Evolutionary conservation across 2,329 filamentous ascomycete genomes (phyloP).

Genomic region (Rhexocercosporidium sp.): DNA sequence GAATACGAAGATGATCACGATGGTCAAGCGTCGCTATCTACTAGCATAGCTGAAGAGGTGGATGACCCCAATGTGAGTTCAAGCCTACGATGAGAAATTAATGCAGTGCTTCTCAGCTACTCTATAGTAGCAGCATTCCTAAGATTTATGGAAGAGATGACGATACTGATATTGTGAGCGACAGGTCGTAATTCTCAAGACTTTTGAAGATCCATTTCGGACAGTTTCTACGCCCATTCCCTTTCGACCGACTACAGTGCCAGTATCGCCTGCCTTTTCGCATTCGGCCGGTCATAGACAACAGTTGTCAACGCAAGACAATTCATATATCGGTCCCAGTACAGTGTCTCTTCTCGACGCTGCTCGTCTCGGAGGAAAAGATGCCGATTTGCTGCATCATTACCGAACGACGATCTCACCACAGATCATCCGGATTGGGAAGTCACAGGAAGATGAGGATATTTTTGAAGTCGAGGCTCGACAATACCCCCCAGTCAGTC

Average conservation of each 20-base stretch:
- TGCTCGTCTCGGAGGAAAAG: constrained; percentile 16
- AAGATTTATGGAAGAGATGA: background rate
- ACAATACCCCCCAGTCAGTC: constrained; percentile 50
- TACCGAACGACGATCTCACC: constrained; percentile 39
- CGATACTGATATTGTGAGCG: background rate
- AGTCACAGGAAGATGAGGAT: constrained; percentile 41
- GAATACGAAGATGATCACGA: background rate
- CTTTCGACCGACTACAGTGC: background rate
- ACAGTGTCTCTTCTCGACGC: constrained; percentile 6
- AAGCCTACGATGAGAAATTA: too few species aligned
- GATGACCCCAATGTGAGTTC: constrained; percentile 5
- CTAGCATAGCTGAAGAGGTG: background rate
- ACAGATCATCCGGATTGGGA: constrained; percentile 30
- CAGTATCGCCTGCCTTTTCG: constrained; percentile 11
- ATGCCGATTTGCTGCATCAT: constrained; percentile 31
- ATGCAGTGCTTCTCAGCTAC: too few species aligned
- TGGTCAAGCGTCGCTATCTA: background rate
- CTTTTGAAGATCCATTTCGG: constrained; percentile 23
- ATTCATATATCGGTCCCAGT: background rate
- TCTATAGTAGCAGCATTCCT: too few species aligned
- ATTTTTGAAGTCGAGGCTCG: constrained; percentile 53
- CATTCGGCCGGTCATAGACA: background rate
- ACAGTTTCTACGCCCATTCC: constrained; percentile 2
- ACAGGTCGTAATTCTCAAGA: constrained; percentile 17
- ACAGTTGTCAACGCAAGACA: background rate